Evolutionary conservation across 176 grass and related monocot species (phyloP).

Genomic region (Saccharum officinarum): DNA sequence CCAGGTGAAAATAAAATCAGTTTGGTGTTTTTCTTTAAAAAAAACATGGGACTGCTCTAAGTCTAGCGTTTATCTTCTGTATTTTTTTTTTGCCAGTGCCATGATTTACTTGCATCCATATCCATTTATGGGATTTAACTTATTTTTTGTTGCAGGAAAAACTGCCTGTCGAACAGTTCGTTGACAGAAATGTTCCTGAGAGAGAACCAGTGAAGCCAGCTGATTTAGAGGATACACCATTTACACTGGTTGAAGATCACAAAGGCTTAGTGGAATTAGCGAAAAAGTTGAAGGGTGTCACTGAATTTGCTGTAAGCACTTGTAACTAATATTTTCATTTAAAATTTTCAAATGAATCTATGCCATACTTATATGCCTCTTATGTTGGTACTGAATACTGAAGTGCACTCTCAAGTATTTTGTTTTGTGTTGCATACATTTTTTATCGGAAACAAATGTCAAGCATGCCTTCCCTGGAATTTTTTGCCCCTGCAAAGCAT

Average conservation of each 20-base stretch:
- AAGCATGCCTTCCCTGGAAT: conserved; percentile 1
- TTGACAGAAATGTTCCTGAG: conserved; percentile 69
- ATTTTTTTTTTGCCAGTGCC: not conserved
- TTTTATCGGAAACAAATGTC: not conserved
- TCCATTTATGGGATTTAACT: conserved; percentile 9
- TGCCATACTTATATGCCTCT: conserved; percentile 3
- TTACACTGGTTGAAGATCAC: conserved; percentile 73
- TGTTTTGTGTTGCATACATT: not conserved
- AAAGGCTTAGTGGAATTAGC: conserved; percentile 72
- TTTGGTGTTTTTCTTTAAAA: not conserved
- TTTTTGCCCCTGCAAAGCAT: not conserved
- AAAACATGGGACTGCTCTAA: not conserved
- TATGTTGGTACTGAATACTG: not conserved
- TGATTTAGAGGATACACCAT: conserved; percentile 70
- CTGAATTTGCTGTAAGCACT: conserved; percentile 94
- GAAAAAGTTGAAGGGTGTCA: conserved; percentile 71
- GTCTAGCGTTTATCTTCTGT: conserved; percentile 11
- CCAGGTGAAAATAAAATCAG: not conserved
- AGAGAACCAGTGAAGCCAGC: conserved; percentile 71
- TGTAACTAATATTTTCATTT: conserved; percentile 13
- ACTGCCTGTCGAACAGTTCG: conserved; percentile 53
- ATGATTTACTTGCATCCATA: conserved; percentile 15
- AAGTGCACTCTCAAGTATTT: not conserved
- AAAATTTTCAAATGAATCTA: conserved; percentile 8
- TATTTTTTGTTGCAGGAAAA: conserved; percentile 66